Base-by-base conservation (phyloP, 2,329 filamentous ascomycete genomes). In the Fusarium pseudograminearum region DNA sequence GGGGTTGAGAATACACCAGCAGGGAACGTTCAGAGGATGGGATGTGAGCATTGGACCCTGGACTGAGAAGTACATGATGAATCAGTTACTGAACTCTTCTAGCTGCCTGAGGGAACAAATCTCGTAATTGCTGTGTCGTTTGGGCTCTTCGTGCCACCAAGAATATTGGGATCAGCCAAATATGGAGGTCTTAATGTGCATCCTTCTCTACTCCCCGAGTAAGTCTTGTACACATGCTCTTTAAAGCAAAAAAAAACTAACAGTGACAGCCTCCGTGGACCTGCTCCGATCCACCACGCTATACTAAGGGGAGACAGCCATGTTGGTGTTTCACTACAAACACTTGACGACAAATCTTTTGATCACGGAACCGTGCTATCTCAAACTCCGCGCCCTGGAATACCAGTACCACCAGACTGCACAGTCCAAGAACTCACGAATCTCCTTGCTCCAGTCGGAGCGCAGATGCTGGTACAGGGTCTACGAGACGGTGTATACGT, bases 131-230 rank as follows among this genome's bases (percentile, higher is more conserved):
- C 94, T 48, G 96, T 98, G 7, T 98, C 96, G 1, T 99, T 98
- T 80, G 96, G 96, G 5, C 86, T 97, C 10, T 91, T 98, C 65
- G 90, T 99, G 2, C 96, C 96, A 1, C 85, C 86, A 1, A 86
- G 93, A 7, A 88, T 98, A 18, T 83, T 99, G 24, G 82, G 82
- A 24, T 81, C 81, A 2, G 88, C 92, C 26, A 88, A 87, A 73
- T 97, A 97, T 80, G 94, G 94, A 44, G 96, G 96, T 0, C 81
- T 99, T 5, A 99, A 99, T 79, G 86, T 99, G 4, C 96, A 99
- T 76, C 96, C 96, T 2, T 98, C 95, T 1, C 81, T 98, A 30
- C 86, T 99, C 16, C 95, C 94, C 6, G 91, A 96, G 90, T 93
- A 83, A 71, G 83, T 76, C 30, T 24, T 14, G 16, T 10, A 11